phyloP scores from a whole-genome alignment of 163 green algal genomes.

The Coccomyxa subellipsoidea region DNA sequence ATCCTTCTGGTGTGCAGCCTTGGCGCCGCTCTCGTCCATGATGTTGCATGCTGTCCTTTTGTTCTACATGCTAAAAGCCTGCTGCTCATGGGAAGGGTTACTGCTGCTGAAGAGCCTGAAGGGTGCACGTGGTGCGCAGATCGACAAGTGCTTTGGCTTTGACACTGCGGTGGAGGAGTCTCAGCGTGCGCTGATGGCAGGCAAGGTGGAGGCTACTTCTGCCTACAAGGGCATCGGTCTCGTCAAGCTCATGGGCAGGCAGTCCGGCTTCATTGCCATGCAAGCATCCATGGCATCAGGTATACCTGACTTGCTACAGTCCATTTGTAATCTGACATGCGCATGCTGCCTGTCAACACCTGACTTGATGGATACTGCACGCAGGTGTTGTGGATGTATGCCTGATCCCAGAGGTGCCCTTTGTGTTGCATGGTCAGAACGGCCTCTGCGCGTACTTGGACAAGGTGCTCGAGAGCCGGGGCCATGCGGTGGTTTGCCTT shows the following conservation, averaged over 20 bases:
- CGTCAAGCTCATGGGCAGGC: conserved; percentile 94
- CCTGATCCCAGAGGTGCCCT: conserved; percentile 93
- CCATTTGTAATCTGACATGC: too few species aligned
- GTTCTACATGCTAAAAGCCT: too few species aligned
- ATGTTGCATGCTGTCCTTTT: too few species aligned
- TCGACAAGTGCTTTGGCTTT: conserved; percentile 93
- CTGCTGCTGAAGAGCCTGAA: too few species aligned
- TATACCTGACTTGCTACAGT: too few species aligned
- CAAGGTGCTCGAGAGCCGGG: conserved; percentile 68
- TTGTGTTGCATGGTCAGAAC: conserved; percentile 71
- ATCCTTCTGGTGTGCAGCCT: conserved; percentile 68
- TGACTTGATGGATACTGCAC: too few species aligned
- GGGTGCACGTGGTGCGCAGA: too few species aligned
- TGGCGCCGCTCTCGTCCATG: too few species aligned
- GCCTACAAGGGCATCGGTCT: conserved; percentile 84
- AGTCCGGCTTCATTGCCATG: conserved; percentile 94
- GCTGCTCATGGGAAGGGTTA: not conserved
- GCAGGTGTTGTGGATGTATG: conserved; percentile 87
- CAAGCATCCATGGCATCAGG: conserved; percentile 81
- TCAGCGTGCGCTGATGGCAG: conserved; percentile 82
- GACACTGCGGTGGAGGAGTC: conserved; percentile 93
- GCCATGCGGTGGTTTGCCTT: conserved; percentile 88
- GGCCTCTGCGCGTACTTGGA: conserved; percentile 84
- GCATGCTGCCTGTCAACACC: too few species aligned
- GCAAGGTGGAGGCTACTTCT: conserved; percentile 80